Base-by-base conservation (phyloP, 2,329 filamentous ascomycete species). In the Penicillium sp. region DNA sequence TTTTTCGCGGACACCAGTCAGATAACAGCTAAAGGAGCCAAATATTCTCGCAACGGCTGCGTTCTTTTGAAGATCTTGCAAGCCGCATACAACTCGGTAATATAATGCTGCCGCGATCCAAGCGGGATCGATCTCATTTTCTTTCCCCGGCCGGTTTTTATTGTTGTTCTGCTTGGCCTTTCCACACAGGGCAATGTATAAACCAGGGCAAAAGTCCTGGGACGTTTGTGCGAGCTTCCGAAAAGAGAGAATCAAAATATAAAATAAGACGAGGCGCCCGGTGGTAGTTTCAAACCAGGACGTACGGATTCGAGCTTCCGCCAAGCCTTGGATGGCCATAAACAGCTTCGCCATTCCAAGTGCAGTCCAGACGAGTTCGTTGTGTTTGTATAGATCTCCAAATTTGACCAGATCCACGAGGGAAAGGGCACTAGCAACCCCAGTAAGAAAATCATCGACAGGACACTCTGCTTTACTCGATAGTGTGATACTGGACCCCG, bases 91-190 rank as follows among this genome's bases (percentile, higher is more conserved):
- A 29, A 63, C 57, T 15, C 58, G 58, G 25, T 60, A 60, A 31
- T 66, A 66, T 13, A 66, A 57, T 19, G 58, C 61, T 4, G 40
- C 45, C 13, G 64, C 63, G n/a, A 60, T 36, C 63, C 61, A 66
- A 21, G 59, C 31, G 15, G 61, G 56, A 29, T 61, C 55, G 5
- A 61, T 19, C 5, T 33, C 34, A n/a, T 50, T 39, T 43, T 13
- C 25, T 25, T 25, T 38, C 7, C 5, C 27, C 11, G 19, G 2
- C 34, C 21, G 39, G 36, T 23, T 25, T 23, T 44, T 41, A 16
- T 23, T 49, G 11, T 45, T 38, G 9, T 46, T 29, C 10, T 44
- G 45, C 11, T 49, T 40, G 45, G 47, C 55, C 31, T 61, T 59
- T 4, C 53, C 56, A 21, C 57, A 56, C 23, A 68, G 43, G 6